These are phyloP conservation scores for Paracoccidioides brasiliensis DNA, from an alignment of 2,329 filamentous ascomycete genomes.

Conservation along the genomic window DNA sequence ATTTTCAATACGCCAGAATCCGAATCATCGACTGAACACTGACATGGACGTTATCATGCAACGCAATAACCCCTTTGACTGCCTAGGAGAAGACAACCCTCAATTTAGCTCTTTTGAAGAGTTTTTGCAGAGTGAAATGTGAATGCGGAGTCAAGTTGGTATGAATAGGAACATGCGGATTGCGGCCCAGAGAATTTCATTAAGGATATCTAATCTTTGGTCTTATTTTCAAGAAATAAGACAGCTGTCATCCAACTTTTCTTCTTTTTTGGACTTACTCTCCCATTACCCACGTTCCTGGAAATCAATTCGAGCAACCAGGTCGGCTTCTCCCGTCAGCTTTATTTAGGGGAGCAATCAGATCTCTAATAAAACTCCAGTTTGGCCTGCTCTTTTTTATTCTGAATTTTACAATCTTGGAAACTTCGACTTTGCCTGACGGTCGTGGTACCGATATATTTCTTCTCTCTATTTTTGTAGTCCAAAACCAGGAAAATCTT, in stretches of 20 bases:
- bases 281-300: too few species aligned
- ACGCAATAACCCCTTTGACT: slow-evolving; percentile 10
- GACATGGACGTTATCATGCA: slow-evolving; percentile 7
- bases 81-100: background rate
- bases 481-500: too few species aligned
- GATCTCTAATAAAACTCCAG: too few species aligned
- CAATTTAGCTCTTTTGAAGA: slow-evolving; percentile 8
- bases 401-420: too few species aligned
- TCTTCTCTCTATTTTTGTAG: too few species aligned
- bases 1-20: slow-evolving; percentile 8
- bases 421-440: too few species aligned
- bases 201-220: background rate
- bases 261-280: too few species aligned
- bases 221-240: background rate
- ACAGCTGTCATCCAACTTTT: background rate
- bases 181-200: background rate
- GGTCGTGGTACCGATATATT: too few species aligned
- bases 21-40: slow-evolving; percentile 8
- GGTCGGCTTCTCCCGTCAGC: too few species aligned
- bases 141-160: background rate
- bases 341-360: too few species aligned
- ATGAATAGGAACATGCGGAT: background rate
- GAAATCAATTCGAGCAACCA: too few species aligned
- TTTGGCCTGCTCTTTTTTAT: too few species aligned
- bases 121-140: slow-evolving; percentile 3